Base-by-base conservation (phyloP, 1,284 basidiomycete genomes). In the Puccinia triticina region DNA sequence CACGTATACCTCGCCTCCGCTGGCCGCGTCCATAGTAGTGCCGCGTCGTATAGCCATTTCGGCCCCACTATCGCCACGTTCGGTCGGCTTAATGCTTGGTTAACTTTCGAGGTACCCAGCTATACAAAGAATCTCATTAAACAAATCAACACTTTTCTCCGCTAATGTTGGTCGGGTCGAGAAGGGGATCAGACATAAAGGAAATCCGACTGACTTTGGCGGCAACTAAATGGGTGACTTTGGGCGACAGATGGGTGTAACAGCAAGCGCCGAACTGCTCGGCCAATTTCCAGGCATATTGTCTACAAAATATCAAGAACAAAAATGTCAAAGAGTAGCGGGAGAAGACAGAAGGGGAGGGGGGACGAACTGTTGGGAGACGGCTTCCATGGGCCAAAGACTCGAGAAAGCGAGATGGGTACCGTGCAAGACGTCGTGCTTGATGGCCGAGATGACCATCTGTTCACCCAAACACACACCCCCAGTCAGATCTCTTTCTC, bases 71-170 rank as follows among this genome's bases (percentile, higher is more conserved):
- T 91, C 85, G 93, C 91, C 84, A 94, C 90, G 11, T 91, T 90
- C 29, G 91, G 90, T 84, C 90, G 90, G 55, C 91, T 82, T 29
- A 82, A 89, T 0, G 95, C 95, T 64, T 90, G 88, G 85, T 94
- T 92, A 0, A 96, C 94, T 88, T 99, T 98, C 83, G 92, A 92
- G 0, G 96, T 98, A 50, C 94, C 94, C 83, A 90, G 90, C 92
- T 94, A 85, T 7, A 40, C 40, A 72, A 48, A 16, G 18, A 67
- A 32, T 26, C 57, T 21, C 48, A 34, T 59, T 53, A 82, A 59
- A 81, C 71, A 80, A 76, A 48, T 77, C 66, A 29, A 78, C 74
- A 61, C 14, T 23, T 1, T 40, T 66, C 43, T 10, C 61, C 21
- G 23, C 1, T 34, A 23, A 1, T 32, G n/a, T n/a, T n/a, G n/a